Evolutionary conservation across 768 basidiomycete genomes (phyloP).

Genomic region (Boletus tomentosulus): DNA sequence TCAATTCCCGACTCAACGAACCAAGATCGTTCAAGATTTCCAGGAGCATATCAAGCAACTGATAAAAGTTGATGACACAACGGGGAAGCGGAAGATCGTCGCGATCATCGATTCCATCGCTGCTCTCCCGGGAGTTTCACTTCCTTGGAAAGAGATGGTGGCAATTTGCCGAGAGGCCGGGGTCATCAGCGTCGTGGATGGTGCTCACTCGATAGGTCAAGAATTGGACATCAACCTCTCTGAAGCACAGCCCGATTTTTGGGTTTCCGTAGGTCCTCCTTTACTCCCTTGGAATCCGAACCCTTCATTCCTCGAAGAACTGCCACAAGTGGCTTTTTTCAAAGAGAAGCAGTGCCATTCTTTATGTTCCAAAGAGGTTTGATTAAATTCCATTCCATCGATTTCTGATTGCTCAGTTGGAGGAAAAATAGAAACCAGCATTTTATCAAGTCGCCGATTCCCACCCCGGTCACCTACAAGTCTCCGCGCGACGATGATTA

Average conservation of each 20-base stretch:
- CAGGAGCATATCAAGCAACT: conserved; percentile 34
- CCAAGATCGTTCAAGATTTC: conserved; percentile 51
- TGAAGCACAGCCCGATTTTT: conserved; percentile 64
- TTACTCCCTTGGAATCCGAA: too few relatives aligned
- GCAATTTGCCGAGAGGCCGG: conserved; percentile 59
- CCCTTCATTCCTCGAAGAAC: conserved; percentile 41
- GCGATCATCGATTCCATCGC: conserved; percentile 67
- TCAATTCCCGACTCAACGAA: conserved; percentile 54
- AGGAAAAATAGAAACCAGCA: conserved; percentile 52
- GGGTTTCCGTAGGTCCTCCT: conserved; percentile 55
- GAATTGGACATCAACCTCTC: conserved; percentile 57
- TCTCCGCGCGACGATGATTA: conserved; percentile 40
- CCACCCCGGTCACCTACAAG: conserved; percentile 50
- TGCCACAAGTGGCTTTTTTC: conserved; percentile 84
- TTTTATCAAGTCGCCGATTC: conserved; percentile 54
- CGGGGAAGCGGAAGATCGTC: conserved; percentile 46
- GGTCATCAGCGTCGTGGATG: conserved; percentile 70
- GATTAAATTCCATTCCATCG: conserved; percentile 5
- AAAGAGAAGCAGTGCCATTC: conserved; percentile 61
- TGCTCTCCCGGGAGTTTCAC: conserved; percentile 53
- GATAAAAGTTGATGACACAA: conserved; percentile 15
- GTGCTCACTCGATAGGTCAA: conserved; percentile 76
- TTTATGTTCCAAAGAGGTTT: conserved; percentile 70
- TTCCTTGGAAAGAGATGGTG: conserved; percentile 74
- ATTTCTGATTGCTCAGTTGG: neutral